A percentile compares a stretch with the other conserved stretches of the same genome.
Evolutionary conservation across 2,329 filamentous ascomycete species (phyloP).

Genomic region (Grosmannia clavigera): DNA sequence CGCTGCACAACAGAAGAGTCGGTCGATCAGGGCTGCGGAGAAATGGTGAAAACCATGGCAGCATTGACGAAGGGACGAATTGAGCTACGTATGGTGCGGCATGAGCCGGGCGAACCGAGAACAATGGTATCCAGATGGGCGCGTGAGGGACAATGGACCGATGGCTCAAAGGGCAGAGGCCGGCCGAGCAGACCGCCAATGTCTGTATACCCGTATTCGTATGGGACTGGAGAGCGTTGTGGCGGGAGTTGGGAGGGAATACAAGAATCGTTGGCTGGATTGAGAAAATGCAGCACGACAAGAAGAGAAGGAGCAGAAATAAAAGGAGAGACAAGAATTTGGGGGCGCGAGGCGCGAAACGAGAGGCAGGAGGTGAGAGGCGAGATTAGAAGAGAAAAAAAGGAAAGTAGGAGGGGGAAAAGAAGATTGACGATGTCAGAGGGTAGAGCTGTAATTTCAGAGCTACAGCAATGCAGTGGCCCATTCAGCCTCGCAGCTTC

Average conservation of each 20-base stretch:
- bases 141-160: neutral
- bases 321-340: neutral
- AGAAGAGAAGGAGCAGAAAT: neutral
- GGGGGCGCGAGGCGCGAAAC: neutral
- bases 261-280: neutral
- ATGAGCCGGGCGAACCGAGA: neutral
- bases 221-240: neutral
- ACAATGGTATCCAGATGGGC: neutral
- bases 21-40: neutral
- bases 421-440: neutral
- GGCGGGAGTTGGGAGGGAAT: neutral
- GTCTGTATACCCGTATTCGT: neutral
- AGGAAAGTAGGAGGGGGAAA: neutral
- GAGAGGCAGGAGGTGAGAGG: neutral
- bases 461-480: neutral
- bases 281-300: neutral
- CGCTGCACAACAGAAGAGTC: constrained; percentile 1
- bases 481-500: neutral
- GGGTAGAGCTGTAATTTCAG: neutral
- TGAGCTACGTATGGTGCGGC: neutral
- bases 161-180: neutral
- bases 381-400: neutral
- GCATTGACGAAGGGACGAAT: neutral
- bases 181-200: neutral
- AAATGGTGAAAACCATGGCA: neutral